phyloP scores from a whole-genome alignment of 1,284 basidiomycete genomes.

The Vanrija sp. region DNA sequence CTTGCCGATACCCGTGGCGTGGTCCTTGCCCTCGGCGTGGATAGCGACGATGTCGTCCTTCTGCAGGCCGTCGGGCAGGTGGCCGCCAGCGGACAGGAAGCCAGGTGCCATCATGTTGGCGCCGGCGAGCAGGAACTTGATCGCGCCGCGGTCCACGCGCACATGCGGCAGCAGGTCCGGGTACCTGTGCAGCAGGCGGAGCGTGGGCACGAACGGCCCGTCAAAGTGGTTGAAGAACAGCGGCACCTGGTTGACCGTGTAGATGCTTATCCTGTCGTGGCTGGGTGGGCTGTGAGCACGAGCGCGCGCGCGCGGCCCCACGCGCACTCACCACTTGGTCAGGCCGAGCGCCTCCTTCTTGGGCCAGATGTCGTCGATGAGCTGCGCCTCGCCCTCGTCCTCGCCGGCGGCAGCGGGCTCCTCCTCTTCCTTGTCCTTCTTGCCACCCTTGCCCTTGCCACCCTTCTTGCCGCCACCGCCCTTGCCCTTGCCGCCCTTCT shows the following conservation, averaged over 20 bases:
- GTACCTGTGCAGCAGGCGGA: slow-evolving; percentile 88
- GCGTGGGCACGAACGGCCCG: slow-evolving; percentile 82
- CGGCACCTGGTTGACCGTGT: slow-evolving; percentile 78
- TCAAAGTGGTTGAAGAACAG: slow-evolving; percentile 98
- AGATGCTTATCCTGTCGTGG: slow-evolving; percentile 92
- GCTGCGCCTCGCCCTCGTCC: slow-evolving; percentile 52
- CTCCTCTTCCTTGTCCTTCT: slow-evolving; percentile 26
- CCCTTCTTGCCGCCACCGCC: slow-evolving; percentile 8
- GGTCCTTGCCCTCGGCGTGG: slow-evolving; percentile 92
- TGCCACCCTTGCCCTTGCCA: slow-evolving; percentile 44
- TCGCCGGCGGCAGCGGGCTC: slow-evolving; percentile 46
- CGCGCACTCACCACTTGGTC: slow-evolving; percentile 80
- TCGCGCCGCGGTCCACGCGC: slow-evolving; percentile 91
- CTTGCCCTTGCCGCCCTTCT: slow-evolving; percentile 11
- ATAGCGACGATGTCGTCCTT: slow-evolving; percentile 76
- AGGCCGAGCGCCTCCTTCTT: slow-evolving; percentile 94
- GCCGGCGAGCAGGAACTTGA: slow-evolving; percentile 87
- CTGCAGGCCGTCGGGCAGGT: slow-evolving; percentile 74
- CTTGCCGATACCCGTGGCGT: slow-evolving; percentile 82
- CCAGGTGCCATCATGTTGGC: slow-evolving; percentile 98
- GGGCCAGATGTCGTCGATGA: slow-evolving; percentile 90
- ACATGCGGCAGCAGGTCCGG: slow-evolving; percentile 85
- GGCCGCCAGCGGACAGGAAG: slow-evolving; percentile 84
- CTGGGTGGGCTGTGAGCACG: slow-evolving; percentile 51
- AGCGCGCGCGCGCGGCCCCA: not conserved